Evolutionary conservation across 176 grass and related monocot species (phyloP).

Genomic region (maize (Zea mays)): DNA sequence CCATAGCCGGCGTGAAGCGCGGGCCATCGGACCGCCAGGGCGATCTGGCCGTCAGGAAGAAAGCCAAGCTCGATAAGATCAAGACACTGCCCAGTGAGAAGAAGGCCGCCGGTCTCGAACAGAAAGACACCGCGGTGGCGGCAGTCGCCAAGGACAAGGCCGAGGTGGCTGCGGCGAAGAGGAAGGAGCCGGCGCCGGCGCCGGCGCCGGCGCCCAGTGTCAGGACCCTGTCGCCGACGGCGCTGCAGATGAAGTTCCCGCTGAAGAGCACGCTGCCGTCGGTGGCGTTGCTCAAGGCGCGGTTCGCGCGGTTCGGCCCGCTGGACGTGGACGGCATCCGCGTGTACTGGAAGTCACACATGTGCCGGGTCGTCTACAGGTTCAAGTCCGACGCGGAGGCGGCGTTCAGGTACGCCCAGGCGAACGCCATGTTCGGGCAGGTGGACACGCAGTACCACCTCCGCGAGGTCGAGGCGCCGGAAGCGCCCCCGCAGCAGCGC

Average conservation of each 20-base stretch:
- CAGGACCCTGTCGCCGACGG: conserved; percentile 51
- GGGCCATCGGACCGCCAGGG: conserved; percentile 66
- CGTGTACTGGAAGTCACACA: conserved; percentile 92
- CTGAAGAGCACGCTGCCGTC: conserved; percentile 70
- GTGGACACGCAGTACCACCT: conserved; percentile 56
- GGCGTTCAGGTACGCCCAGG: conserved; percentile 61
- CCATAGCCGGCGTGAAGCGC: conserved; percentile 58
- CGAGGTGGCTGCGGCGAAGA: conserved; percentile 31
- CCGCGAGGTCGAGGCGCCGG: conserved; percentile 51
- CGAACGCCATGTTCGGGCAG: conserved; percentile 78
- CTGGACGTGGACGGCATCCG: conserved; percentile 77
- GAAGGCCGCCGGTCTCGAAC: conserved; percentile 54
- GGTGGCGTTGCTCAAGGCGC: conserved; percentile 79
- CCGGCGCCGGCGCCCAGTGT: conserved; percentile 1
- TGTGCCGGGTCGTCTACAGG: conserved; percentile 85
- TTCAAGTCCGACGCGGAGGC: conserved; percentile 64
- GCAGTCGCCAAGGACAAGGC: conserved; percentile 34
- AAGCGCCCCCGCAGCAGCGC: conserved; percentile 10
- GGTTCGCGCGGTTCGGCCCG: conserved; percentile 81
- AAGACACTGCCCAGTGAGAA: conserved; percentile 63
- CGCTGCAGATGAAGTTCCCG: conserved; percentile 87
- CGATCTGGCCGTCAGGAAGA: conserved; percentile 67
- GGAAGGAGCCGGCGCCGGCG: conserved; percentile 47
- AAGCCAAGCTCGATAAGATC: conserved; percentile 75
- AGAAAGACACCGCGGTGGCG: background rate